Evolutionary conservation across 257 asterid species (phyloP).

Genomic region (Capsicum pubescens): DNA sequence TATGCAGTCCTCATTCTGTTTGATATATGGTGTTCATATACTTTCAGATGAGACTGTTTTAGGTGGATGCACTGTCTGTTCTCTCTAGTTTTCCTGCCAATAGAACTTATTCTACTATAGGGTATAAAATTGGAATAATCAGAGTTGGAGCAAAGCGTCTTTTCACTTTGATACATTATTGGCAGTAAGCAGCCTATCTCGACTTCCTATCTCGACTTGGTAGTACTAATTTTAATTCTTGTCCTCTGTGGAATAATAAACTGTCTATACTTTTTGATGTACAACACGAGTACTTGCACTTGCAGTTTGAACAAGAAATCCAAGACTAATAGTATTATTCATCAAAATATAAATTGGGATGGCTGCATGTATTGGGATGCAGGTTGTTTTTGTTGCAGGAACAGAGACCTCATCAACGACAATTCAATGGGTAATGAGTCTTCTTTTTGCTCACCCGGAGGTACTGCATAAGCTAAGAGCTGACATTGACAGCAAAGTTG

Average conservation of each 20-base stretch:
- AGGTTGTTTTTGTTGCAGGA: constrained; percentile 61
- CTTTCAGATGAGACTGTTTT: not conserved
- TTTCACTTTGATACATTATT: not conserved
- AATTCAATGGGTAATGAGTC: constrained; percentile 53
- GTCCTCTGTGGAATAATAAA: not conserved
- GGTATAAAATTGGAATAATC: not conserved
- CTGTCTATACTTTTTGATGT: not conserved
- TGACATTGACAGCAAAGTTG: constrained; percentile 54
- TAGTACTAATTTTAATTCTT: not conserved
- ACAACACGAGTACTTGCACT: not conserved
- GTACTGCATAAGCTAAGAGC: constrained; percentile 40
- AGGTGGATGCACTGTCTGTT: not conserved
- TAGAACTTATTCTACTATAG: not conserved
- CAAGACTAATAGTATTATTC: not conserved
- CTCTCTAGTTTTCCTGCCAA: not conserved
- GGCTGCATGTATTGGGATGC: not conserved
- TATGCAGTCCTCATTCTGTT: not conserved
- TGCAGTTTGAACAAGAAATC: not conserved
- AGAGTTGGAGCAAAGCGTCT: not conserved
- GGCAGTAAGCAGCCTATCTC: not conserved
- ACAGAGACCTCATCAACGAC: constrained; percentile 52
- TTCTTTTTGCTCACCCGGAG: constrained; percentile 47
- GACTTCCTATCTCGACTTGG: constrained; percentile 1
- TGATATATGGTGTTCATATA: not conserved
- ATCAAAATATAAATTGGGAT: not conserved